Percentiles rank a stretch among this genome's conserved stretches.
Conservation (phyloP, 116 monocot species). For the Zostera marina region DNA sequence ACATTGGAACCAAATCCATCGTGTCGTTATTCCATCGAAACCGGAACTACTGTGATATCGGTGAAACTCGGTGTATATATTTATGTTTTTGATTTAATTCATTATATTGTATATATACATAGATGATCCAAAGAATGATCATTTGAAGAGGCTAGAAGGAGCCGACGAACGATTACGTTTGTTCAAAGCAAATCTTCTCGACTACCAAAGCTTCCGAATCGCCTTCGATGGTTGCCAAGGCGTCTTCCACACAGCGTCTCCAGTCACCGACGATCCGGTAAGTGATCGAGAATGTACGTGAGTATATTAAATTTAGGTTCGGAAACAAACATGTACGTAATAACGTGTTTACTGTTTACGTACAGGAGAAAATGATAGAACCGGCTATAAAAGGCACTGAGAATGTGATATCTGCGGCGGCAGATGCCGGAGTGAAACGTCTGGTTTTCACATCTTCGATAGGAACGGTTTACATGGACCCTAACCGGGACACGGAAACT, state of each 20-base stretch:
- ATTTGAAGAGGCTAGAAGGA: constrained; percentile 22
- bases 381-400: constrained; percentile 55
- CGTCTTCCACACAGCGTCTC: constrained; percentile 59
- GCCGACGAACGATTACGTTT: constrained; percentile 28
- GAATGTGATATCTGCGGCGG: constrained; percentile 57
- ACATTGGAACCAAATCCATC: no score
- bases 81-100: no score
- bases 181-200: constrained; percentile 31
- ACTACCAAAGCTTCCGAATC: constrained; percentile 15
- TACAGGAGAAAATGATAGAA: constrained; percentile 69
- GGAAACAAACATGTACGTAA: no score
- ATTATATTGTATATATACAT: not conserved
- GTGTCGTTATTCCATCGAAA: no score
- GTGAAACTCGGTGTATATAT: no score
- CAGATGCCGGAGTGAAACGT: constrained; percentile 45
- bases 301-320: no score
- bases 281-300: no score
- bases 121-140: constrained; percentile 30
- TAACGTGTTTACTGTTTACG: not conserved
- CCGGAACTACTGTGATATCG: no score
- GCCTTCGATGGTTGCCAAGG: constrained; percentile 46
- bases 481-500: constrained; percentile 34
- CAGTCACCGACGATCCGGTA: constrained; percentile 62
- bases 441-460: constrained; percentile 83
- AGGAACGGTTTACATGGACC: constrained; percentile 78